Evolutionary conservation across 345 rosid species (phyloP).

Genomic region (Gossypium arboreum): DNA sequence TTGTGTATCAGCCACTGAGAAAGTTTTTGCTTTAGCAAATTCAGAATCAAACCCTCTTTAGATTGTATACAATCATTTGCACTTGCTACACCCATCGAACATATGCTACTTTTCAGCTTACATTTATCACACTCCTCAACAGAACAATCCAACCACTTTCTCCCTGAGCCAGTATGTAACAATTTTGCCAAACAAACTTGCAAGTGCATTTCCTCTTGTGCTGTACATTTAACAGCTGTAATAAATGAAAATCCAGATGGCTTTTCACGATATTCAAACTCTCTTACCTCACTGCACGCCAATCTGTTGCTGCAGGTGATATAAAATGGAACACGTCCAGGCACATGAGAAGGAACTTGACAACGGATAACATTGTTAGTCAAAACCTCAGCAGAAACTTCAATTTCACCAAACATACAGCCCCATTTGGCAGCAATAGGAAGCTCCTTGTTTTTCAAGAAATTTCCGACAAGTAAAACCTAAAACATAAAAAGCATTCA

Average conservation of each 20-base stretch:
- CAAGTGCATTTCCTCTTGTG: constrained; percentile 32
- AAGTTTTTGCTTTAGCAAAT: constrained; percentile 47
- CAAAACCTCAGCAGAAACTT: constrained; percentile 62
- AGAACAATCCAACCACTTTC: constrained; percentile 33
- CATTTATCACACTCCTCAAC: constrained; percentile 37
- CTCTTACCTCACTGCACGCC: constrained; percentile 75
- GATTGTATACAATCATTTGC: constrained; percentile 21
- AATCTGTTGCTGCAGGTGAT: constrained; percentile 59
- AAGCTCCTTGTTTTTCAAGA: constrained; percentile 45
- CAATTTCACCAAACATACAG: constrained; percentile 75
- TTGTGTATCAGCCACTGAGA: constrained; percentile 46
- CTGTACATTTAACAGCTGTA: constrained; percentile 10
- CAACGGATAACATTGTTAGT: constrained; percentile 45
- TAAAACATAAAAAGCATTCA: constrained; percentile 20
- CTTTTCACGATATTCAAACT: constrained; percentile 56
- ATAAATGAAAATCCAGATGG: constrained; percentile 22
- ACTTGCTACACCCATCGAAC: constrained; percentile 17
- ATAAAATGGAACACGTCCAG: constrained; percentile 61
- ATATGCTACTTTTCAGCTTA: constrained; percentile 32
- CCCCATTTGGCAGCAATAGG: constrained; percentile 42
- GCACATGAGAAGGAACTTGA: constrained; percentile 49
- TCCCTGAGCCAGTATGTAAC: constrained; percentile 22
- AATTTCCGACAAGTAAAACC: constrained; percentile 53
- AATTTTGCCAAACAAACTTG: constrained; percentile 48
- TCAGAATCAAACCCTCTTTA: constrained; percentile 38